Base-by-base conservation (phyloP, 768 basidiomycete genomes). In the Auriscalpium vulgare region DNA sequence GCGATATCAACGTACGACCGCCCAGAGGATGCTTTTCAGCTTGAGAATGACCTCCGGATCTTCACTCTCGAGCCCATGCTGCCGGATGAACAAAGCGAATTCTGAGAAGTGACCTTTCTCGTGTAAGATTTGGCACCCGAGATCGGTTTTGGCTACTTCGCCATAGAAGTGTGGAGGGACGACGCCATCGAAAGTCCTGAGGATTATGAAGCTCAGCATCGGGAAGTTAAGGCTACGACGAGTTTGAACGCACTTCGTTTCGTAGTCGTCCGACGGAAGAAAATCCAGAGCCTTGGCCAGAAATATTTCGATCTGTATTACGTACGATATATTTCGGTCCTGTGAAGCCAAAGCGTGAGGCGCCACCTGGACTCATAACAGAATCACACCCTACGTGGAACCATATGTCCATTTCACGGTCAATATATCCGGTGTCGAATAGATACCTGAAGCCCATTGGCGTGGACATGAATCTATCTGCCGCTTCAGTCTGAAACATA, bases 161-260 rank as follows among this genome's bases (percentile, higher is more conserved):
- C 95, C 95, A 64, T 97, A 95, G 71, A 99, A 98, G 69, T 99
- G 95, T 1, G 89, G 84, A 2, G 95, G 97, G 11, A 93, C 90
- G 10, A 86, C 85, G 11, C 88, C 88, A 52, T 94, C 93, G 56
- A 89, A 91, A 17, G 80, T 78, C n/a, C 85, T 87, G 63, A 8
- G 14, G 17, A 16, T 19, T 10, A 19, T 4, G 38, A 48, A 9
- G 8, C 6, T 51, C 37, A 47, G 45, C 52, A 36, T 29, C 29
- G 7, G 4, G 29, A 1, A 7, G 29, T 29, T 29, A 29, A 29
- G 29, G 29, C 29, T 29, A 29, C 29, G 29, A 29, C 0, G 5
- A 29, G 2, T 29, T 29, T 29, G 29, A 7, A 78, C 68, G 23
- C 47, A 73, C 88, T 81, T 63, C 29, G 81, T 62, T 44, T 88